Conservation (phyloP, 2,329 filamentous ascomycete genomes). For the Cytospora chrysosperma region DNA sequence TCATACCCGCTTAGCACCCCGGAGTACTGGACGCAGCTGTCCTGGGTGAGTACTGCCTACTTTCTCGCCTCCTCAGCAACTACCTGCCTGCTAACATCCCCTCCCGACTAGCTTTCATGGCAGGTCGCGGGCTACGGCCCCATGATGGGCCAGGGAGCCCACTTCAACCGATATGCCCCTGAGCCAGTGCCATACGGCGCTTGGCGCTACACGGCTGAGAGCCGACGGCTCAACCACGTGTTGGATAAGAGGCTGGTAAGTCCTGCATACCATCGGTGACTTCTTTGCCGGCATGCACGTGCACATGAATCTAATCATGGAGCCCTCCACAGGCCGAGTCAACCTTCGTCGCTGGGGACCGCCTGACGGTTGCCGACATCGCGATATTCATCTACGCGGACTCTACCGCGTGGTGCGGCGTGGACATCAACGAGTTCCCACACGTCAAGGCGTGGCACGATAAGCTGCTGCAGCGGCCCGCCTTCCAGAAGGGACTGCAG, state of each 20-base stretch:
- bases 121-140: conserved; percentile 28
- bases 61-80: too few species aligned
- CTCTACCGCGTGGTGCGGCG: conserved; percentile 28
- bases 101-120: conserved; percentile 27
- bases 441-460: conserved; percentile 28
- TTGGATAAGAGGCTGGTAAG: conserved; percentile 28
- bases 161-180: conserved; percentile 28
- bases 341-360: conserved; percentile 26
- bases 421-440: conserved; percentile 27
- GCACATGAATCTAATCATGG: neutral
- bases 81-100: neutral
- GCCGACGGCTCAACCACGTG: conserved; percentile 26
- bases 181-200: conserved; percentile 25
- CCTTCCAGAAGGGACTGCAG: conserved; percentile 27
- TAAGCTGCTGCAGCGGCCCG: conserved; percentile 26
- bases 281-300: too few species aligned
- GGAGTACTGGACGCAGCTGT: conserved; percentile 29
- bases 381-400: conserved; percentile 28
- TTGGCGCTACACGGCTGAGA: conserved; percentile 27
- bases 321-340: conserved; percentile 18
- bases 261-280: neutral
- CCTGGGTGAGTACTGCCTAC: conserved; percentile 23
- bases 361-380: conserved; percentile 29
- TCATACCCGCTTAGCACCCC: conserved; percentile 27
- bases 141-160: conserved; percentile 27